Base-by-base conservation (phyloP, 2,329 filamentous ascomycete species). In the Apiospora saccharicola region DNA sequence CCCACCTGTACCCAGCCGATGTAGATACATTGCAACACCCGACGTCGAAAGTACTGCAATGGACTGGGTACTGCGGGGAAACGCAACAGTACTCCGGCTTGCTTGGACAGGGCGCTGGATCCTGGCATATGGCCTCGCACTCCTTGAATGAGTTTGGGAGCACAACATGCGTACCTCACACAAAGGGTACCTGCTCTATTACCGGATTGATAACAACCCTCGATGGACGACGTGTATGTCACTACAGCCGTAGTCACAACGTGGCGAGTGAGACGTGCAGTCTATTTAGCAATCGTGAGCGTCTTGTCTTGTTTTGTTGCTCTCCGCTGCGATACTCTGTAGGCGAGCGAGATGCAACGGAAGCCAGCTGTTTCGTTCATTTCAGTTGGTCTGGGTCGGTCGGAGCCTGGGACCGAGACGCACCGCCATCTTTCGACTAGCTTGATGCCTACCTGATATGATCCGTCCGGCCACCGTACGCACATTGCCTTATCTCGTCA, bases 1-100 rank as follows among this genome's bases (percentile, higher is more conserved):
- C 19, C 57, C 57, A 64, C 57, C 34, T 64, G 57, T 37, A 47
- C 26, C 67, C 14, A 44, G n/a, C 67, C 73, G 72, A 71, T 76
- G 77, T 78, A 77, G 77, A 77, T 78, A 78, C 77, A 41, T 71
- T 78, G 76, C 74, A 75, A 75, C 74, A 77, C 76, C 72, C 67
- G 69, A 64, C 73, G 57, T 49, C 73, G 68, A 75, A 74, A 76
- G 53, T 71, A 75, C 74, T 72, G 46, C 70, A 73, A 37, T 34
- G 41, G 73, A 76, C 74, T 70, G 70, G 71, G 69, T 75, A 76
- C 75, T 77, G 76, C 75, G 75, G 76, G 75, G 77, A 76, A 71
- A 78, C 73, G 77, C 78, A 77, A 73, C 73, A 70, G 77, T 79
- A 78, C 77, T 72, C 77, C 51, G 49, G 34, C 14, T 16, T 12